Evolutionary conservation across 1,284 basidiomycete species (phyloP).

Genomic region (Chondrostereum purpureum): DNA sequence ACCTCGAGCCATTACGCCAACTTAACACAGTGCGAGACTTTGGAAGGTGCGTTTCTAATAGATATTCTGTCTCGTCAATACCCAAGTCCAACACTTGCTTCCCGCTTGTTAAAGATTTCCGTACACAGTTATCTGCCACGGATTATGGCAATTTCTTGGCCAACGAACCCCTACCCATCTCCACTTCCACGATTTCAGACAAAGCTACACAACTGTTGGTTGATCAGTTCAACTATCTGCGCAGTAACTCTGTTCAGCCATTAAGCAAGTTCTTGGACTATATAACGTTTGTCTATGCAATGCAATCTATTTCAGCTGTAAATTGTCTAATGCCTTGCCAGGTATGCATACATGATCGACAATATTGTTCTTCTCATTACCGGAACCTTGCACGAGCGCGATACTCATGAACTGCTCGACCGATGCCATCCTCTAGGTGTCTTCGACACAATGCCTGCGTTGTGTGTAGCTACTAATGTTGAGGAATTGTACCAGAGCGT

Average conservation of each 20-base stretch:
- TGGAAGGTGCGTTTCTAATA: constrained; percentile 70
- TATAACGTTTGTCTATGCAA: constrained; percentile 72
- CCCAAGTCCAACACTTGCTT: neutral
- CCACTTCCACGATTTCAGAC: constrained; percentile 92
- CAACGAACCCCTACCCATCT: constrained; percentile 93
- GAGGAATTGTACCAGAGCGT: constrained; percentile 98
- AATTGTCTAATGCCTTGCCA: constrained; percentile 24
- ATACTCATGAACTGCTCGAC: constrained; percentile 94
- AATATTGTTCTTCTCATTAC: constrained; percentile 98
- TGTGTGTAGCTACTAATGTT: constrained; percentile 99
- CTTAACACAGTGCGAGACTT: constrained; percentile 94
- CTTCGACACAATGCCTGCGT: constrained; percentile 97
- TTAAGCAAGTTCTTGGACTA: constrained; percentile 95
- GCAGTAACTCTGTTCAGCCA: constrained; percentile 87
- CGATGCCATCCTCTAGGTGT: constrained; percentile 96
- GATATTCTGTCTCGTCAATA: neutral
- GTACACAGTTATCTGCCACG: constrained; percentile 89
- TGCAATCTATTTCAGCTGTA: constrained; percentile 7
- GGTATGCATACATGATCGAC: constrained; percentile 99
- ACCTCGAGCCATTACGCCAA: constrained; percentile 88
- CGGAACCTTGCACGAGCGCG: constrained; percentile 94
- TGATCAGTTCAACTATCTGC: constrained; percentile 94
- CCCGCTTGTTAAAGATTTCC: constrained; percentile 61
- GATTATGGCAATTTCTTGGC: constrained; percentile 99
- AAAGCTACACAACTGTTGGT: constrained; percentile 94